Evolutionary conservation across 768 basidiomycete species (phyloP), one percentile per base, ranked within the genome.

Genomic region (Suillus brevipes): DNA sequence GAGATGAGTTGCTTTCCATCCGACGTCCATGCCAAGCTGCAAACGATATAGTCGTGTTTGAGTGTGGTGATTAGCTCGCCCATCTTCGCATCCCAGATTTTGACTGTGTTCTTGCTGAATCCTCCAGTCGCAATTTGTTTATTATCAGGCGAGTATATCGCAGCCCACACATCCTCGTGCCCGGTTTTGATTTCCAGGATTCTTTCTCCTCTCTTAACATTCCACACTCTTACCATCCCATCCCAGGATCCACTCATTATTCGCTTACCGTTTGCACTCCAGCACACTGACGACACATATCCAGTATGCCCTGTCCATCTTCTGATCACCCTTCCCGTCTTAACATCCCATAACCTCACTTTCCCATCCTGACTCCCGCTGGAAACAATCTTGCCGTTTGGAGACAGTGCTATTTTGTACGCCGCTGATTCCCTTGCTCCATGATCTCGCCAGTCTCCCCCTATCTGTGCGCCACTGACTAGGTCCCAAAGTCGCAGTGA

Each of bases 31-130:
- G 20, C 20, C 43, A 45, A n/a, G 43, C 43, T 45, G 2, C 2
- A 4, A 45, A 52, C 13, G 5, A 5, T 7, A 0, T 16, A 6
- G 0, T 0, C 4, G 0, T 3, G 50, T 9, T 28, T 9, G 25
- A 52, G 50, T 52, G 50, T 52, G 16, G 8, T 16, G 28, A 52
- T 14, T 4, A 52, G 50, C 4, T 52, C 9, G 16, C 50, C 28
- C 16, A 3, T 28, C 50, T 28, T 18, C 1, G 50, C 6, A 10
- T 28, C 8, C 50, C 50, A 52, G 8, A 52, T 52, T 28, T 52
- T 28, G 0, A 52, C 28, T 9, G 1, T 28, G 6, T 4, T 8
- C 14, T 28, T 4, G 12, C 13, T 18, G 12, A 6, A 0, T 52
- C 50, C 50, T 1, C 28, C 50, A 1, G 50, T 50, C 2, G 49